Conservation (phyloP, 345 rosid species). For the Melaleuca alternifolia region DNA sequence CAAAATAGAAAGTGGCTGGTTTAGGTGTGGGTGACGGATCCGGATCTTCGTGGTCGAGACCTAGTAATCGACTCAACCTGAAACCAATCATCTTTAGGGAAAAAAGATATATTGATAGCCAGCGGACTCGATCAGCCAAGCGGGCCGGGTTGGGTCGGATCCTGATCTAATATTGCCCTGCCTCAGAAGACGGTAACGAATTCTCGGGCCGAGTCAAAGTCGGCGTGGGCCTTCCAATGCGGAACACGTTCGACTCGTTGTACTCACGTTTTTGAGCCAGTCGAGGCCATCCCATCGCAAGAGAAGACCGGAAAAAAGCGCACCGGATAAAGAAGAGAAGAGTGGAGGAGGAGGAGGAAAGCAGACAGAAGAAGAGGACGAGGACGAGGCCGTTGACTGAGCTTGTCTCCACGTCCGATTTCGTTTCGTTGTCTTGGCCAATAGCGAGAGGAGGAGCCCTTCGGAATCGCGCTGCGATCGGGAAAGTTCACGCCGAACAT, state of each 20-base stretch:
- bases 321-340: neutral
- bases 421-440: neutral
- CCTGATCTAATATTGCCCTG: neutral
- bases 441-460: neutral
- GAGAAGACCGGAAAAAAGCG: neutral
- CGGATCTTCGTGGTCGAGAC: too few species aligned
- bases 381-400: neutral
- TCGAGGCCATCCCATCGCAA: neutral
- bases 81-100: neutral
- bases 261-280: neutral
- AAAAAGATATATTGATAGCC: neutral
- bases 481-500: too few species aligned
- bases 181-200: neutral
- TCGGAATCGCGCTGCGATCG: neutral
- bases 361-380: neutral
- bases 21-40: too few species aligned
- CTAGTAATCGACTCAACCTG: accelerated
- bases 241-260: neutral
- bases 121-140: neutral
- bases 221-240: neutral
- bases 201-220: neutral
- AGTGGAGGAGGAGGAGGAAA: too few species aligned
- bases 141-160: neutral
- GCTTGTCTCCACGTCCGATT: neutral
- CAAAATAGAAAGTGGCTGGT: neutral